These are phyloP conservation scores for Cajanus cajan DNA, from an alignment of 306 rosid species.

Conservation along the genomic window DNA sequence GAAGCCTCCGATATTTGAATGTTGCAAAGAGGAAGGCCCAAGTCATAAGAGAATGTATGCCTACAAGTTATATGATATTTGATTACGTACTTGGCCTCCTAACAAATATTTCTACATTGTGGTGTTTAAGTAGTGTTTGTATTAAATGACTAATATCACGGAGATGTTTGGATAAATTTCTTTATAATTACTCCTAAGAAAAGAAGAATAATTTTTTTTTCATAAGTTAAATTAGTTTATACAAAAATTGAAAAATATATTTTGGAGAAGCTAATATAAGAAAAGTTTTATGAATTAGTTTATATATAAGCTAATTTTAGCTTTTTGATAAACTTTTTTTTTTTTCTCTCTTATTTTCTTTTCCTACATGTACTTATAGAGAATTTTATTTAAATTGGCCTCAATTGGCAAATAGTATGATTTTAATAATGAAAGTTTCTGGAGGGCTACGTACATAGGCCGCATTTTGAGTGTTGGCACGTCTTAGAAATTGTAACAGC, in stretches of 20 bases:
- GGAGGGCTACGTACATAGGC: not conserved
- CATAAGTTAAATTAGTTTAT: too few relatives aligned
- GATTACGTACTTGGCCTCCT: not conserved
- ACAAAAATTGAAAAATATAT: too few relatives aligned
- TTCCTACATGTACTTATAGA: too few relatives aligned
- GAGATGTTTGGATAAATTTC: too few relatives aligned
- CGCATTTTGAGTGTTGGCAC: slow-evolving; percentile 1
- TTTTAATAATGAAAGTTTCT: not conserved
- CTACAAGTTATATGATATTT: not conserved
- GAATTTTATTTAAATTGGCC: not conserved
- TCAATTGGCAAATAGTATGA: not conserved
- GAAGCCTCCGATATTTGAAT: slow-evolving; percentile 61
- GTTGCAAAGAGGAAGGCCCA: slow-evolving; percentile 75
- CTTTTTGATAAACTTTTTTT: too few relatives aligned
- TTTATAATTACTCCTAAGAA: too few relatives aligned
- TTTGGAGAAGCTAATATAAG: too few relatives aligned
- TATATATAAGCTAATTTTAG: too few relatives aligned
- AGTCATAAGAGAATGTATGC: slow-evolving; percentile 55
- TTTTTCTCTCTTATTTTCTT: too few relatives aligned
- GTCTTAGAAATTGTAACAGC: not conserved
- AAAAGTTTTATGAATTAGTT: too few relatives aligned
- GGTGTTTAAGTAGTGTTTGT: not conserved
- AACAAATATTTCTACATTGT: not conserved
- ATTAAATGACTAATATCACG: not conserved
- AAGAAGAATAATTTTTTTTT: too few relatives aligned